Base-by-base conservation (phyloP, 1,139 yeast species). In the Arxiozyma telluris region DNA sequence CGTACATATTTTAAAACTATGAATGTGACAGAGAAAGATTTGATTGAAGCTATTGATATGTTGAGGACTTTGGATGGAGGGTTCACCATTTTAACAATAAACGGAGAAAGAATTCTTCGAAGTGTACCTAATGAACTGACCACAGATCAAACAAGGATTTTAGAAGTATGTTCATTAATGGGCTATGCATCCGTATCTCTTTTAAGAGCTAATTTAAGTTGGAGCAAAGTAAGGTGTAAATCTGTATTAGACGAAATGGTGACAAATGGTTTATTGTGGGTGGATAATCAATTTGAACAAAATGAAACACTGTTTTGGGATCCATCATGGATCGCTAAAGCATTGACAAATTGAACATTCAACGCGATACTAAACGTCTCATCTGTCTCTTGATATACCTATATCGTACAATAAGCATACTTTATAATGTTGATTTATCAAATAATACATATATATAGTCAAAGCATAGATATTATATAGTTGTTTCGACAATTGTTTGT, bases 261-360 rank as follows among this genome's bases (percentile, higher is more conserved):
- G 3, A 76, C 85, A 64, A 79, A 78, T 51, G 96, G 97, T 12
- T 74, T 88, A 50, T 72, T 90, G 27, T 90, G 98, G 98, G 73
- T 89, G 1, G 98, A 90, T 64, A 68, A 70, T 3, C 69, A 56
- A 47, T 39, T 53, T 41, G 41, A 41, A 6, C 52, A 54, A 12
- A 72, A 71, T 0, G 89, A 82, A 58, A 68, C 69, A 34, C 78
- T 76, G 60, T 88, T 78, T 64, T 88, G 96, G 96, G 74, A 76
- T 43, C 79, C 84, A 41, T 71, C 80, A 12, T 76, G 80, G 79
- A 75, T 77, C 25, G 57, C 58, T 42, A 56, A 56, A 50, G 30
- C 54, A 18, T 39, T 53, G 15, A 18, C 27, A 39, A 34, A 18
- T 22, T 52, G 44, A 38, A 18, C 39, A 22, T 9, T 41, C 22